Base-by-base conservation (phyloP, 768 basidiomycete species). In the Tephrocybe sp. region DNA sequence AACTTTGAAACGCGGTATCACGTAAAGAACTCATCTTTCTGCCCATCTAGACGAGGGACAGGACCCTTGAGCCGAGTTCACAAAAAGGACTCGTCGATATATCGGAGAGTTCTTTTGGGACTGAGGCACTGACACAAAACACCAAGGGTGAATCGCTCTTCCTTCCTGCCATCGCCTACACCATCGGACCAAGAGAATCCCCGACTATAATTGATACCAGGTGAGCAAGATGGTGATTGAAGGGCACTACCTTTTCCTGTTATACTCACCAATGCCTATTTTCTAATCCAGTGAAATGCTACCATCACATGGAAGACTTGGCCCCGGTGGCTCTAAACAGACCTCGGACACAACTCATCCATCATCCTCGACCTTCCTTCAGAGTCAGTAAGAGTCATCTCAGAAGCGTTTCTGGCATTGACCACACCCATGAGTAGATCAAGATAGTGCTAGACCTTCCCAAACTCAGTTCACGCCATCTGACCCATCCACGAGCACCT, bases 281-380 rank as follows among this genome's bases (percentile, higher is more conserved):
- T 56, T 60, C 55, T 53, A 33, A 54, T 53, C 54, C 45, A 58
- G 45, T 41, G 48, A 49, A 52, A 70, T 69, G 66, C 62, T 64
- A 38, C 65, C 67, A 63, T 67, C 68, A 64, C 58, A 63, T 59
- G 67, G 66, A 63, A 65, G 62, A 61, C 46, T 49, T 60, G 59
- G 52, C 60, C 45, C 69, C 65, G 66, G 67, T 44, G 60, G 61
- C 58, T 53, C 58, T 53, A 65, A 53, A 57, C 56, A 59, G 48
- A 63, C 51, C 56, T 54, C 55, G 49, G 61, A 58, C 48, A 57
- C 55, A 56, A 60, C 64, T 22, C 63, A 57, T 40, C 49, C 57
- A 48, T 48, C 63, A 47, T 53, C 63, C 33, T 56, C 60, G 40
- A 40, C 60, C 39, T 58, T 58, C 45, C 41, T 56, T 10, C 58